Base-by-base conservation (phyloP, 2,329 filamentous ascomycete genomes). In the Fusarium oxysporum region DNA sequence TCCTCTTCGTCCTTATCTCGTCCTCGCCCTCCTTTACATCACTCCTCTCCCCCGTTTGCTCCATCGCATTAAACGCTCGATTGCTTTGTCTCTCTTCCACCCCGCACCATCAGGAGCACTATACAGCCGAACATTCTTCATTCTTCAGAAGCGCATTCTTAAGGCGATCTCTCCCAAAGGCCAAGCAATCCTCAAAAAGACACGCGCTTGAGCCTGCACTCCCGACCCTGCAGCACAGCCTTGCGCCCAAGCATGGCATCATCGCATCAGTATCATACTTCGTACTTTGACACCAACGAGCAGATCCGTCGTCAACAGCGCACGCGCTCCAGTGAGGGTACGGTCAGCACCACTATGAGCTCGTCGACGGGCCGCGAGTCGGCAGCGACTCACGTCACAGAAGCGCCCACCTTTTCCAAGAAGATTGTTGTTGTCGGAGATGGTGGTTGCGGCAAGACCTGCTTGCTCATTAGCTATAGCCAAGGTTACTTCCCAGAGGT, bases 401-500 rank as follows among this genome's bases (percentile, higher is more conserved):
- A 97, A 81, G 94, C 93, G 30, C 95, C 96, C 8, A 90, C 94
- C 64, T 98, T 96, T 85, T 98, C 96, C 76, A 99, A 99, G 88
- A 99, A 99, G 89, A 96, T 99, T 81, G 96, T 99, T 48, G 96
- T 99, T 57, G 96, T 99, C 50, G 96, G 96, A 71, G 96, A 99
- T 83, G 96, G 96, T 78, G 96, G 96, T 71, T 99, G 96, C 83
- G 96, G 96, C 78, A 99, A 99, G 91, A 99, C 96, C 13, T 99
- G 96, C 86, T 87, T 99, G 76, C 87, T 99, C 83, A 99, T 99
- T 84, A 98, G 95, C 85, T 99, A 98, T 86, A 97, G 95, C 80
- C 95, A 98, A 85, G 96, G 96, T 68, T 97, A 97, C 83, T 99
- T 99, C 81, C 96, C 96, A 84, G 96, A 99, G 93, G 96, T 98